Conservation (phyloP, 1,139 yeast genomes). For the Hansenula lynferdii region DNA sequence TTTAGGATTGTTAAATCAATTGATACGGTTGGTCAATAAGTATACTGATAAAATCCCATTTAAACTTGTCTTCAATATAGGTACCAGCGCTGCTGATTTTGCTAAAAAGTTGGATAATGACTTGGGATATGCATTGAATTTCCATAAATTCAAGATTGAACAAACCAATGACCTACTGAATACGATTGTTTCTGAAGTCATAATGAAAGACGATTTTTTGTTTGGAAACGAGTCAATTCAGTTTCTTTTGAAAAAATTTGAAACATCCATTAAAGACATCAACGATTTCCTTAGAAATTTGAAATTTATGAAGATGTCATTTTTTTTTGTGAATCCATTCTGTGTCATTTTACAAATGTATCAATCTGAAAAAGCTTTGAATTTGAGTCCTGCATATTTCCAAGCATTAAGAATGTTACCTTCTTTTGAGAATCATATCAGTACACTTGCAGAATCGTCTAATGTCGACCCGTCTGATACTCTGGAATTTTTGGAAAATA, state of each 20-base stretch:
- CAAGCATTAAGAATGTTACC: constrained; percentile 17
- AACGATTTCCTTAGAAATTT: constrained; percentile 36
- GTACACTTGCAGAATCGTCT: too few species aligned
- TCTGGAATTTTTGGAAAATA: constrained; percentile 20
- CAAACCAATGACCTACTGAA: constrained; percentile 20
- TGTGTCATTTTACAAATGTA: constrained; percentile 29
- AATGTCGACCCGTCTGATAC: constrained; percentile 5
- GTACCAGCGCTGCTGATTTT: constrained; percentile 14
- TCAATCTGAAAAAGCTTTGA: constrained; percentile 17
- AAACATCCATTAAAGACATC: constrained; percentile 15
- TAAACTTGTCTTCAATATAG: constrained; percentile 22
- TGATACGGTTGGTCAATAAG: constrained; percentile 15
- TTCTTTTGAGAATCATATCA: constrained; percentile 20
- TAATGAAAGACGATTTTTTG: constrained; percentile 14
- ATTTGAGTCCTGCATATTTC: constrained; percentile 20
- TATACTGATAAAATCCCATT: constrained; percentile 18
- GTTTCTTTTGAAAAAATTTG: constrained; percentile 16
- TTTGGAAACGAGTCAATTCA: constrained; percentile 17
- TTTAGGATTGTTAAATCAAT: constrained; percentile 12
- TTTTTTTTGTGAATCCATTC: constrained; percentile 52
- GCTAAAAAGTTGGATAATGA: constrained; percentile 14
- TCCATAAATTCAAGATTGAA: constrained; percentile 18
- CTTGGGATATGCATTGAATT: constrained; percentile 7
- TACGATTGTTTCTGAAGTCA: constrained; percentile 15
- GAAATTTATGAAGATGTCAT: constrained; percentile 50